A percentile compares a stretch with the other conserved stretches of the same genome.
Evolutionary conservation across 805 yeast genomes (phyloP).

Genomic region (Starmerella sp.): DNA sequence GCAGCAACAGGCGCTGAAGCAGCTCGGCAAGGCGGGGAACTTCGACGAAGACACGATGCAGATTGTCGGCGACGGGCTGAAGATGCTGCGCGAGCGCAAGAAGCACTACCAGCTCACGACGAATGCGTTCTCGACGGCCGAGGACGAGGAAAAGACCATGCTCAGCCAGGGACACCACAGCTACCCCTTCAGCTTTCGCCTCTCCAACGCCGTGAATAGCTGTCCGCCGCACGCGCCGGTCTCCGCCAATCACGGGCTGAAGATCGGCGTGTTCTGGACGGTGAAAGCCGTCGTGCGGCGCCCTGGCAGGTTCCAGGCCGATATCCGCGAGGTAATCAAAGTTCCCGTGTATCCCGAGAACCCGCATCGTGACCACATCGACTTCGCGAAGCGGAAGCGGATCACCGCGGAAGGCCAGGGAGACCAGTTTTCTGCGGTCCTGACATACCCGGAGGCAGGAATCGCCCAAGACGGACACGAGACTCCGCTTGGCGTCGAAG

Average conservation of each 20-base stretch:
- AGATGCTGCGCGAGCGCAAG: neutral
- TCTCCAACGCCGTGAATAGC: neutral
- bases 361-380: neutral
- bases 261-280: constrained; percentile 4
- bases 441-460: neutral
- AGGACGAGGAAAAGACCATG: neutral
- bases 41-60: neutral
- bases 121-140: neutral
- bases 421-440: neutral
- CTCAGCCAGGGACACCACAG: constrained; percentile 5
- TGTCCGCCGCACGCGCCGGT: constrained; percentile 7
- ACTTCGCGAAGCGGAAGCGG: neutral
- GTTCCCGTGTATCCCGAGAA: neutral
- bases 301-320: neutral
- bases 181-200: constrained; percentile 7
- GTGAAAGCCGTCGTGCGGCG: constrained; percentile 4
- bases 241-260: neutral
- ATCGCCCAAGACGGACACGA: neutral
- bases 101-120: neutral
- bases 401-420: neutral
- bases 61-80: neutral
- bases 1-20: neutral
- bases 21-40: neutral
- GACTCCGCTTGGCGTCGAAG: neutral
- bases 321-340: constrained; percentile 1